Conservation (phyloP, 31 red algal genomes). For the Bonnemaisonia californica region DNA sequence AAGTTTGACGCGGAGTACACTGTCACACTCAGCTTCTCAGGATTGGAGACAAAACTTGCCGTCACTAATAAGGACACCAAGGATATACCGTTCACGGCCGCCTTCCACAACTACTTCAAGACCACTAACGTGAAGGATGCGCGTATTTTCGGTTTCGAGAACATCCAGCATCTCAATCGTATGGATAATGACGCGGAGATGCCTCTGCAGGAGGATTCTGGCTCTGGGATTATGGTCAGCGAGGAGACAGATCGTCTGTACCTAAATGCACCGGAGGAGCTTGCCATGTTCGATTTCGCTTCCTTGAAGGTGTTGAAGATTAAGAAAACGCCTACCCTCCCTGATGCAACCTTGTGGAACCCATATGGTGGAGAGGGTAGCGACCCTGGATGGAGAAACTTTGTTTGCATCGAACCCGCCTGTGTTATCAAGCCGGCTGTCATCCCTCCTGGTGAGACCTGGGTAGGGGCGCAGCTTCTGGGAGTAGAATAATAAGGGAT, state of each 20-base stretch:
- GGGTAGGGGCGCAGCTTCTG: conserved; percentile 93
- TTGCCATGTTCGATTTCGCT: conserved; percentile 91
- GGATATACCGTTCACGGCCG: conserved; percentile 80
- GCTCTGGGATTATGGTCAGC: conserved; percentile 68
- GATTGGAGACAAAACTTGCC: conserved; percentile 81
- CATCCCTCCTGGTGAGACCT: conserved; percentile 86
- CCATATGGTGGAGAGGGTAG: conserved; percentile 87
- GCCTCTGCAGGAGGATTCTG: conserved; percentile 58
- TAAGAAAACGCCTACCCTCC: conserved; percentile 82
- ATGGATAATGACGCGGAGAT: conserved; percentile 63
- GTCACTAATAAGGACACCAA: conserved; percentile 83
- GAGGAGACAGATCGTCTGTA: conserved; percentile 93
- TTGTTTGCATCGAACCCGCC: conserved; percentile 96
- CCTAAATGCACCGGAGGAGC: conserved; percentile 79
- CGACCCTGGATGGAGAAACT: conserved; percentile 94
- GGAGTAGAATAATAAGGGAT: conserved; percentile 91
- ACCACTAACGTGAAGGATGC: conserved; percentile 64
- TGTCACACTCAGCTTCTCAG: conserved; percentile 78
- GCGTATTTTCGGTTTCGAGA: conserved; percentile 90
- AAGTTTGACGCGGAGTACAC: conserved; percentile 88
- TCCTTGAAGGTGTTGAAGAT: conserved; percentile 91
- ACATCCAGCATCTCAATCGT: conserved; percentile 63
- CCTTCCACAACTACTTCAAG: conserved; percentile 97
- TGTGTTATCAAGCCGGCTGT: conserved; percentile 74
- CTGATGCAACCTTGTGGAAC: conserved; percentile 96